These are phyloP conservation scores for Brachypodium distachyon DNA, from an alignment of 202 grass and related monocot species.

Conservation along the genomic window DNA sequence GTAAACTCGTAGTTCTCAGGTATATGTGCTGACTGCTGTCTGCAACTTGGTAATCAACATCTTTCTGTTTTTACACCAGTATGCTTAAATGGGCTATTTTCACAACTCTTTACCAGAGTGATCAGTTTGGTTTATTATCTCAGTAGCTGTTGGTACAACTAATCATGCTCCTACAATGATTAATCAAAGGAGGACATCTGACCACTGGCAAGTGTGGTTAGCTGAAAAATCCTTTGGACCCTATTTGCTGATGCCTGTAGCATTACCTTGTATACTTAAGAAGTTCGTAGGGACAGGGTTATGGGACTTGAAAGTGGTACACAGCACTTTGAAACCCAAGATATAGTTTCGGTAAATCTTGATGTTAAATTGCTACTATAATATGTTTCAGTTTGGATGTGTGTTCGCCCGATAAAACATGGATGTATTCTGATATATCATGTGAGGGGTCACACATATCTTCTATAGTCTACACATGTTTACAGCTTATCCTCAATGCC, in stretches of 20 bases:
- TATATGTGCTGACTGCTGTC: neutral
- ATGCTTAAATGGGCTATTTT: neutral
- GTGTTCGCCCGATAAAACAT: neutral
- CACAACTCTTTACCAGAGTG: neutral
- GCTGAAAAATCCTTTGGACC: neutral
- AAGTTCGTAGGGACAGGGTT: neutral
- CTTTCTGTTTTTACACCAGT: neutral
- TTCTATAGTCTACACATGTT: neutral
- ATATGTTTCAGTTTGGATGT: neutral
- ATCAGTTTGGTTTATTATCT: neutral
- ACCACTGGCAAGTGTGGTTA: neutral
- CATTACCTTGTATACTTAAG: neutral
- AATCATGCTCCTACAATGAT: neutral
- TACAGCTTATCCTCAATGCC: neutral
- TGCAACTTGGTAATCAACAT: neutral
- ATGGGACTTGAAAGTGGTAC: no score
- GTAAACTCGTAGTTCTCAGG: neutral
- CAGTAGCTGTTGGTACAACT: neutral
- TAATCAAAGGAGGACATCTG: neutral
- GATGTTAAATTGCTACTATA: neutral
- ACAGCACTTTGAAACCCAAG: neutral
- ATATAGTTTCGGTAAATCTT: neutral
- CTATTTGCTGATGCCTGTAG: neutral
- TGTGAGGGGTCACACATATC: neutral
- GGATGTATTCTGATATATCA: neutral